Evolutionary conservation across 306 rosid species (phyloP).

Genomic region (Dryas octopetala): DNA sequence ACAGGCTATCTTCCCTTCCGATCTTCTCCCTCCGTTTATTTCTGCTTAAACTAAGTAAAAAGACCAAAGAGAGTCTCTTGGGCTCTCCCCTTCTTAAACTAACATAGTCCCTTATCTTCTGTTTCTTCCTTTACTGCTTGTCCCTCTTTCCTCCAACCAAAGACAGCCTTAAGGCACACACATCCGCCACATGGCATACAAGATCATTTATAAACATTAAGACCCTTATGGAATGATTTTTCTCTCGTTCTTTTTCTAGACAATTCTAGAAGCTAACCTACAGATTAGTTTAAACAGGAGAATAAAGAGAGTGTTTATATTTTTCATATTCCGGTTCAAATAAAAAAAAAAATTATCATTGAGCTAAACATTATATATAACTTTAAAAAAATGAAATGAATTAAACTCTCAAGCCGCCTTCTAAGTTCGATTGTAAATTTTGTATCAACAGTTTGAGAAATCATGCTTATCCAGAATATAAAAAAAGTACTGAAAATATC

Average conservation of each 20-base stretch:
- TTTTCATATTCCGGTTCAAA: background rate
- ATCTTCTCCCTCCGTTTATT: background rate
- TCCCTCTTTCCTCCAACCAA: background rate
- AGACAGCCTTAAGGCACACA: background rate
- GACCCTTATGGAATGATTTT: background rate
- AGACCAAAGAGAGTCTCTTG: background rate
- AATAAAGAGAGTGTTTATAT: background rate
- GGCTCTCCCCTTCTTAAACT: conserved; percentile 3
- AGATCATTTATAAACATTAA: background rate
- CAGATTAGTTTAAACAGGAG: background rate
- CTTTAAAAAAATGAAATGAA: background rate
- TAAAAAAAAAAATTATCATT: background rate
- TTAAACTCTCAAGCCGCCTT: background rate
- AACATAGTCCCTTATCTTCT: background rate
- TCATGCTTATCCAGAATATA: background rate
- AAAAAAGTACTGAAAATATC: background rate
- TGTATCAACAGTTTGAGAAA: background rate
- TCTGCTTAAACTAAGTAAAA: background rate
- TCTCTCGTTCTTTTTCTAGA: background rate
- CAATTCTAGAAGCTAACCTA: background rate
- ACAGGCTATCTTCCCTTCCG: background rate
- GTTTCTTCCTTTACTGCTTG: background rate
- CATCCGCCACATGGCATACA: background rate
- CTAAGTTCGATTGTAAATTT: background rate
- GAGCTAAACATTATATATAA: background rate